These are phyloP conservation scores for Rosa lucieae DNA, from an alignment of 306 rosid species.

Conservation along the genomic window DNA sequence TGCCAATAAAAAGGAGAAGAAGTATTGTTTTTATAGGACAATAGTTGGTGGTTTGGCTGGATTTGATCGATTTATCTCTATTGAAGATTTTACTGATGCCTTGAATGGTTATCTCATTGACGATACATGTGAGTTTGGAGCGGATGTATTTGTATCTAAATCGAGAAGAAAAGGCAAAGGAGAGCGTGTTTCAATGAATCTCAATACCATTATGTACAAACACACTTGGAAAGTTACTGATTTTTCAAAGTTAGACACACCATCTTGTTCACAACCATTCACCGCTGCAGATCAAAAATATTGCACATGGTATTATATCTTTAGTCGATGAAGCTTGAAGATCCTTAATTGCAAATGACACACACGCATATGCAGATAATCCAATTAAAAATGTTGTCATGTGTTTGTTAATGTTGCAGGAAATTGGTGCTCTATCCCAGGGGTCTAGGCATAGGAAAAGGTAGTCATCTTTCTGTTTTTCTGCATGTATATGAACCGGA, in stretches of 20 bases:
- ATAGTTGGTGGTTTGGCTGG: neutral
- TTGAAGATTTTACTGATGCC: slow-evolving; percentile 10
- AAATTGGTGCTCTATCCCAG: neutral
- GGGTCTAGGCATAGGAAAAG: neutral
- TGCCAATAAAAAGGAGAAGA: neutral
- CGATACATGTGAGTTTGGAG: neutral
- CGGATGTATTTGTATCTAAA: neutral
- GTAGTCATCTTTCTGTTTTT: neutral
- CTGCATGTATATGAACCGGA: neutral
- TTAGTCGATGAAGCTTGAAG: neutral
- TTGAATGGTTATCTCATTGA: neutral
- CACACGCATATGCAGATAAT: neutral
- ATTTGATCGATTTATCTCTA: slow-evolving; percentile 3
- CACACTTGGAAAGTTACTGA: neutral
- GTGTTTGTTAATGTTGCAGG: neutral
- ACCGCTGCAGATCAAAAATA: neutral
- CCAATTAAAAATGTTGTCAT: too few species aligned
- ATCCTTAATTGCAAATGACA: too few species aligned
- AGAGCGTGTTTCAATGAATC: neutral
- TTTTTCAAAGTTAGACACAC: neutral
- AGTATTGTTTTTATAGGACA: neutral
- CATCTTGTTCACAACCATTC: neutral
- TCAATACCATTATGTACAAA: neutral
- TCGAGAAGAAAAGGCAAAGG: neutral
- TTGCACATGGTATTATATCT: neutral